Base-by-base conservation (phyloP, 2,329 filamentous ascomycete species). In the Aspergillus amoenus region DNA sequence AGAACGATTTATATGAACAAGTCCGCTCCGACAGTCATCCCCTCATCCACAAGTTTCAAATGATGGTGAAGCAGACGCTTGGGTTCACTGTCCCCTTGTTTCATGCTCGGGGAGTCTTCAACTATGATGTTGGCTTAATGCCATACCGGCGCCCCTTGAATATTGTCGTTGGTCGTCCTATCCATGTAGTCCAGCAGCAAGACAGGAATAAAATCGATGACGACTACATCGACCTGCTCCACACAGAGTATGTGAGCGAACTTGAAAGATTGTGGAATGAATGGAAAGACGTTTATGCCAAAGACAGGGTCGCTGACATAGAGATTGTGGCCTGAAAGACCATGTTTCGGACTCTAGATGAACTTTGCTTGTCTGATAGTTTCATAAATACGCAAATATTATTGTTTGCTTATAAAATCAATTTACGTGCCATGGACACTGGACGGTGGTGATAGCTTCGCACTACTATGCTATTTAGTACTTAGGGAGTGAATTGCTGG, bases 51-150 rank as follows among this genome's bases (percentile, higher is more conserved):
- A 87, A 85, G 69, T 76, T 90, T 39, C 94, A 99, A 76, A 86
- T 96, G 78, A 77, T 92, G 27, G 79, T 95, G 56, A 93, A 97
- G 76, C 89, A 88, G 65, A 79, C 89, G 5, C 86, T 95, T 80
- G 95, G 95, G 51, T 99, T 97, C 68, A 97, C 94, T 0, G 82
- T 97, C 11, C 93, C 94, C 1, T 83, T 96, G 27, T 89, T 97
- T 67, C 92, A 96, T 72, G 93, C 93, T 3, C 80, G 93, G 24
- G 93, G 93, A 12, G 88, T 97, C 41, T 96, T 97, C 78, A 99
- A 99, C 74, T 97, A 99, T 71, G 94, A 99, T 72, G 91, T 97
- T 13, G 94, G 94, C 4, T 79, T 97, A 67, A 92, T 97, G 90
- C 94, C 94, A 0, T 97, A 97, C 73, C 86, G 94, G 12, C 82